Conservation (phyloP, 352 stramenopile species). For the Phytophthora rubi region DNA sequence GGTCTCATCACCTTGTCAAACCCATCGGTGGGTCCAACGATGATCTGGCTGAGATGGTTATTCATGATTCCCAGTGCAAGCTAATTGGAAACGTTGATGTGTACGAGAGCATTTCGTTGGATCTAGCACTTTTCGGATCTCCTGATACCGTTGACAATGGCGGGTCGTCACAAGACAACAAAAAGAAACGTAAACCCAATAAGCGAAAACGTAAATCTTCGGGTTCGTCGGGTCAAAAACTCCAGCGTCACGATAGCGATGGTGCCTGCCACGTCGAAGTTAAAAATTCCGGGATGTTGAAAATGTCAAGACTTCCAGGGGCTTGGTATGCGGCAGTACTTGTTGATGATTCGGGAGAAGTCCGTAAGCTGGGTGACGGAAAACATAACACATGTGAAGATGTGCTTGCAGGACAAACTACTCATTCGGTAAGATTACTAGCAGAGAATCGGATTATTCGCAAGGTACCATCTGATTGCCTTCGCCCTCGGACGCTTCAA, state of each 20-base stretch:
- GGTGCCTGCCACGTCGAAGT: constrained; percentile 57
- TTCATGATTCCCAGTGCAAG: constrained; percentile 85
- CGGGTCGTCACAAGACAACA: constrained; percentile 20
- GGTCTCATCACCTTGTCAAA: constrained; percentile 69
- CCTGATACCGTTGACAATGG: constrained; percentile 19
- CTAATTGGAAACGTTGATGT: constrained; percentile 56
- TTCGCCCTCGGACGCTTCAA: constrained; percentile 43
- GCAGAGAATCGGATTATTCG: constrained; percentile 44
- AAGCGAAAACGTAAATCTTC: constrained; percentile 64
- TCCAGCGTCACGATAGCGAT: constrained; percentile 22
- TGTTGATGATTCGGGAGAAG: constrained; percentile 24
- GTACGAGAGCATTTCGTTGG: constrained; percentile 49
- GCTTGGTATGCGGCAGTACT: constrained; percentile 73
- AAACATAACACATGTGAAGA: constrained; percentile 26
- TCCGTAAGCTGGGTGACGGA: constrained; percentile 15
- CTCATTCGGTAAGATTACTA: constrained; percentile 54
- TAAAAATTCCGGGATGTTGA: constrained; percentile 43
- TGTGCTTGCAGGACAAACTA: constrained; percentile 24
- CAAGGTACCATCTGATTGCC: constrained; percentile 49
- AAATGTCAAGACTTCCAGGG: constrained; percentile 47
- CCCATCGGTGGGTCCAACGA: constrained; percentile 44
- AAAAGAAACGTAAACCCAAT: constrained; percentile 70
- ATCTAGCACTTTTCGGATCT: constrained; percentile 60
- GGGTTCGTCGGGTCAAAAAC: constrained; percentile 29
- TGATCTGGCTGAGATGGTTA: constrained; percentile 65